phyloP scores from a whole-genome alignment of 2,329 filamentous ascomycete species.

The Penicillium sp. region DNA sequence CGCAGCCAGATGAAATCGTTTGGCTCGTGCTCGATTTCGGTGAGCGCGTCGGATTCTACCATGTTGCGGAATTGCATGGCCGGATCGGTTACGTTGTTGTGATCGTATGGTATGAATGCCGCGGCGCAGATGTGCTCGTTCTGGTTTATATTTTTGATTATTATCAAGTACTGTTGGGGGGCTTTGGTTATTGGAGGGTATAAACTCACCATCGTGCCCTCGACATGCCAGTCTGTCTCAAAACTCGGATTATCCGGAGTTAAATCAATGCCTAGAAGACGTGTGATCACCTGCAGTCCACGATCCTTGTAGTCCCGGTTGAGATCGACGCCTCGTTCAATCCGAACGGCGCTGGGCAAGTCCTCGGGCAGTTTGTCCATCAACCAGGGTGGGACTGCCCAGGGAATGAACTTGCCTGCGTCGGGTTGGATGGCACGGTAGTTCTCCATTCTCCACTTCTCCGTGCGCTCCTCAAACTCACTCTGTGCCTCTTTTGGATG shows the following conservation, averaged over 20 bases:
- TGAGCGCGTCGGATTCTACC: conserved; percentile 31
- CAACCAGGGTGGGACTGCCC: conserved; percentile 31
- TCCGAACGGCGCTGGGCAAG: conserved; percentile 25
- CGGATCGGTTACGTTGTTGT: conserved; percentile 58
- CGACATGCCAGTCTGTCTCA: conserved; percentile 47
- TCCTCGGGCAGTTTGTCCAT: conserved; percentile 28
- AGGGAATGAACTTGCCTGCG: conserved; percentile 27
- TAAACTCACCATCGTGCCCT: conserved; percentile 44
- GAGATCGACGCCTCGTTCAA: conserved; percentile 32
- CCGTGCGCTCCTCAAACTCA: conserved; percentile 24
- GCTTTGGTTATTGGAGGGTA: neutral
- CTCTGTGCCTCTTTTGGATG: conserved; percentile 19
- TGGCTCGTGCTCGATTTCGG: conserved; percentile 30
- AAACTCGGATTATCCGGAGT: conserved; percentile 58
- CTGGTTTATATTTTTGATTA: conserved; percentile 15
- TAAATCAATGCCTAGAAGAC: conserved; percentile 59
- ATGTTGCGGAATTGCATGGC: conserved; percentile 52
- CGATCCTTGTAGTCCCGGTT: conserved; percentile 37
- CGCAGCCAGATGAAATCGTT: conserved; percentile 32
- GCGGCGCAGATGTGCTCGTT: conserved; percentile 66
- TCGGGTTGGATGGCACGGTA: conserved; percentile 29
- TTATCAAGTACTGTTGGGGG: too few relatives aligned
- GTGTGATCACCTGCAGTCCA: conserved; percentile 62
- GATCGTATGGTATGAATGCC: conserved; percentile 61
- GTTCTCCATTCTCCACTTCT: conserved; percentile 27